These are phyloP conservation scores for Trametes versicolor DNA, from an alignment of 1,284 basidiomycete species.

Conservation along the genomic window DNA sequence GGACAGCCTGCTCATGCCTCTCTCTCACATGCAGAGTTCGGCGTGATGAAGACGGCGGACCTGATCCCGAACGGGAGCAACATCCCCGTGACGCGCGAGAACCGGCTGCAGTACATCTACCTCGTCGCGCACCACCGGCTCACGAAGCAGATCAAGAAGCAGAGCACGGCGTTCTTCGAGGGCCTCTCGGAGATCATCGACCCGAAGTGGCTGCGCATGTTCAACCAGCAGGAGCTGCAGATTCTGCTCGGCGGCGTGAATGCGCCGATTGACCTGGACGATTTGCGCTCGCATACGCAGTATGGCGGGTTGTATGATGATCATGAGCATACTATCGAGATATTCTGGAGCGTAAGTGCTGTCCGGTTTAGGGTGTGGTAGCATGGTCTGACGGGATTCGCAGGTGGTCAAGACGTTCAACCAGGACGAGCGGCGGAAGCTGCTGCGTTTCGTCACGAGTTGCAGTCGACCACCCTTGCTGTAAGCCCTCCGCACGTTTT, in stretches of 20 bases:
- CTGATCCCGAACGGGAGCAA: conserved; percentile 88
- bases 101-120: conserved; percentile 91
- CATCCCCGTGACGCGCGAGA: conserved; percentile 89
- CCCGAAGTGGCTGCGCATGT: conserved; percentile 93
- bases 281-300: conserved; percentile 77
- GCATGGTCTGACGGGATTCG: conserved; percentile 22
- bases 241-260: conserved; percentile 88
- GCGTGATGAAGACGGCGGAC: conserved; percentile 80
- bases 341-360: conserved; percentile 77
- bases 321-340: conserved; percentile 71
- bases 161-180: conserved; percentile 88
- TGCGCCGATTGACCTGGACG: conserved; percentile 83
- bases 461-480: conserved; percentile 90
- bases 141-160: conserved; percentile 87
- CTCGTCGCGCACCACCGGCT: conserved; percentile 91
- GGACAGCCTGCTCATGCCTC: too few species aligned
- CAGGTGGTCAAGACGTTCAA: conserved; percentile 80
- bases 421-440: conserved; percentile 73
- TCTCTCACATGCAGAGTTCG: conserved; percentile 90
- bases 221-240: conserved; percentile 93
- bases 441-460: conserved; percentile 91
- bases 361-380: conserved; percentile 15
- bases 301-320: conserved; percentile 84
- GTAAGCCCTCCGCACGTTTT: conserved; percentile 51
- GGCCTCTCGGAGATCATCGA: conserved; percentile 92